Evolutionary conservation across 768 basidiomycete genomes (phyloP).

Genomic region (Obba rivulosa): DNA sequence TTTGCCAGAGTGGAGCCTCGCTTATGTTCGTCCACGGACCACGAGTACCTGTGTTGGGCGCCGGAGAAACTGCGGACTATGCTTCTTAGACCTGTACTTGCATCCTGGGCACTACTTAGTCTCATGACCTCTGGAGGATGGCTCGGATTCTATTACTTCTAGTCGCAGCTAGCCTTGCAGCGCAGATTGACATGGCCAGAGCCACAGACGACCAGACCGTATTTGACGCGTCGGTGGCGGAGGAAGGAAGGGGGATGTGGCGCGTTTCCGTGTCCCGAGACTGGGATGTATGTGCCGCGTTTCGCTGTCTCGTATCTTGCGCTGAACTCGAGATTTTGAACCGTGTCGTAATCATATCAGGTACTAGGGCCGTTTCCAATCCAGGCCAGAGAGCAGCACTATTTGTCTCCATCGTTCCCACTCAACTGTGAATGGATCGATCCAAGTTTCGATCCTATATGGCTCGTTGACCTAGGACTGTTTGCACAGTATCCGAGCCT

Average conservation of each 20-base stretch:
- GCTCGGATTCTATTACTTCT: background rate
- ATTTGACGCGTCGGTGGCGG: slow-evolving; percentile 1
- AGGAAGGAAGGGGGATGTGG: slow-evolving; percentile 2
- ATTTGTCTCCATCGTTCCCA: slow-evolving; percentile 73
- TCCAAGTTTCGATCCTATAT: background rate
- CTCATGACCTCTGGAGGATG: background rate
- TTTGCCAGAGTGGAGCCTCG: no score
- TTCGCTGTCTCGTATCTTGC: background rate
- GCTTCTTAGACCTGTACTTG: no score
- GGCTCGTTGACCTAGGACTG: slow-evolving; percentile 4
- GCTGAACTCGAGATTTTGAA: no score
- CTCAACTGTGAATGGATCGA: slow-evolving; percentile 45
- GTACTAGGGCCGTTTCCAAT: slow-evolving; percentile 82
- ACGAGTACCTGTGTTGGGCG: no score
- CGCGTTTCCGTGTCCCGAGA: slow-evolving; percentile 7
- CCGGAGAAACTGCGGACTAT: no score
- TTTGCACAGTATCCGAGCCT: slow-evolving; percentile 38
- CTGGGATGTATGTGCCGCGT: slow-evolving; percentile 12
- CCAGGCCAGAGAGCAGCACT: slow-evolving; percentile 80
- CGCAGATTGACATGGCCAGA: background rate
- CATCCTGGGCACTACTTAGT: no score
- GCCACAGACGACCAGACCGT: background rate
- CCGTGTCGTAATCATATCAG: slow-evolving; percentile 29
- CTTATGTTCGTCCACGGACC: no score
- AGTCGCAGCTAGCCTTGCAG: no score